phyloP scores from a whole-genome alignment of 2,329 filamentous ascomycete genomes.

The Hymenoscyphus scutula region DNA sequence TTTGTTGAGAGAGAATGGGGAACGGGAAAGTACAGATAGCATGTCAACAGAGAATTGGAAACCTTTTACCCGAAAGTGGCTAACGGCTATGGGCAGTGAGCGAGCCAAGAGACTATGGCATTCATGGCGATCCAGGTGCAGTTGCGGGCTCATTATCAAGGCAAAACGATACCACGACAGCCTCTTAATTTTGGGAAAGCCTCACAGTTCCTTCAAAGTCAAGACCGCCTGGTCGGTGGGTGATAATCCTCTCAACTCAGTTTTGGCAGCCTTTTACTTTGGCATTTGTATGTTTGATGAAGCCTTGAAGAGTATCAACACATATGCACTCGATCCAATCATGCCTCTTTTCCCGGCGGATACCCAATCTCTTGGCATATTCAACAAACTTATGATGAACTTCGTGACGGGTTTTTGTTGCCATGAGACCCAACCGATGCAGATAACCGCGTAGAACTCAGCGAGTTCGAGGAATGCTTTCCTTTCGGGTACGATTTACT shows the following conservation, averaged over 20 bases:
- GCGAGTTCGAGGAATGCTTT: slow-evolving; percentile 5
- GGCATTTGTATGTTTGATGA: background rate
- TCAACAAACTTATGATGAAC: background rate
- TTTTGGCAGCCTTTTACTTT: background rate
- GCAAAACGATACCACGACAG: background rate
- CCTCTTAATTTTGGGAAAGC: background rate
- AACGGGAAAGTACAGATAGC: too few relatives aligned
- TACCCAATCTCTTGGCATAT: background rate
- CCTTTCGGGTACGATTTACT: background rate
- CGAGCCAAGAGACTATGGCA: background rate
- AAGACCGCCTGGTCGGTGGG: too few relatives aligned
- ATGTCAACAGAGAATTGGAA: too few relatives aligned
- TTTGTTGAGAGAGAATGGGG: too few relatives aligned
- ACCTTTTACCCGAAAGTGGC: too few relatives aligned
- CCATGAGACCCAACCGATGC: background rate
- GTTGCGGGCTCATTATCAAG: background rate
- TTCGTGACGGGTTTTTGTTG: background rate
- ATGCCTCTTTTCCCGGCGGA: background rate
- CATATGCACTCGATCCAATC: background rate
- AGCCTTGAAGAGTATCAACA: background rate
- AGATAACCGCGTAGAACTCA: background rate
- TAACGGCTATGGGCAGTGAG: too few relatives aligned
- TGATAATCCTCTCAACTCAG: background rate
- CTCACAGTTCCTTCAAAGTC: background rate
- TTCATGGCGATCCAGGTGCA: background rate